These are phyloP conservation scores for Debaryomyces prosopidis DNA, from an alignment of 805 yeast genomes.

Conservation along the genomic window DNA sequence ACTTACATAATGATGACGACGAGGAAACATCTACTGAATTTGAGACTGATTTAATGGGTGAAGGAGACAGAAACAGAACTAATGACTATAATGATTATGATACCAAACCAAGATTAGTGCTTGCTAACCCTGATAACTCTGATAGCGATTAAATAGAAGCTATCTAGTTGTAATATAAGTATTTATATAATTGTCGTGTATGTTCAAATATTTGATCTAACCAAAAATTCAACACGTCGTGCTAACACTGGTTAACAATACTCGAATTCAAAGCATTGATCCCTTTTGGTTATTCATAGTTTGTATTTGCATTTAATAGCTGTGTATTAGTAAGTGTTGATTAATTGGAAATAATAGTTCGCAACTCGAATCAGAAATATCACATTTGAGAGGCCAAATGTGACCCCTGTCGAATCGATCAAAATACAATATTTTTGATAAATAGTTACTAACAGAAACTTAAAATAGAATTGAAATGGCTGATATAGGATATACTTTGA, in stretches of 20 bases:
- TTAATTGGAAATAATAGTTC: background rate
- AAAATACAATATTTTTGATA: background rate
- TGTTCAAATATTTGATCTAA: background rate
- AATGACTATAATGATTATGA: constrained; percentile 27
- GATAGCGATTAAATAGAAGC: constrained; percentile 21
- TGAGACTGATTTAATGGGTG: constrained; percentile 5
- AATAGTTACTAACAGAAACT: background rate
- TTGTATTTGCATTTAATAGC: background rate
- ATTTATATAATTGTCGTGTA: background rate
- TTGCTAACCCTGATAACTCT: constrained; percentile 56
- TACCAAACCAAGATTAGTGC: constrained; percentile 46
- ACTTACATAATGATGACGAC: constrained; percentile 27
- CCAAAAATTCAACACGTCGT: constrained; percentile 18
- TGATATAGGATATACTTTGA: constrained; percentile 67
- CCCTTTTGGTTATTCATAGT: background rate
- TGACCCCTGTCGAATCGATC: background rate
- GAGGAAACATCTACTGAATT: constrained; percentile 15
- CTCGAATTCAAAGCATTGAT: background rate
- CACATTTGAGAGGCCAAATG: background rate
- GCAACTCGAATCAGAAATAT: background rate
- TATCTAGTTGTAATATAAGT: too few species aligned
- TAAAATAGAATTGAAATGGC: constrained; percentile 10
- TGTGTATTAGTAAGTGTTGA: background rate
- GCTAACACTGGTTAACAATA: background rate
- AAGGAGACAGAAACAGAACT: constrained; percentile 1